phyloP scores from a whole-genome alignment of 176 grass and related monocot genomes.

The Miscanthus lutarioriparius region DNA sequence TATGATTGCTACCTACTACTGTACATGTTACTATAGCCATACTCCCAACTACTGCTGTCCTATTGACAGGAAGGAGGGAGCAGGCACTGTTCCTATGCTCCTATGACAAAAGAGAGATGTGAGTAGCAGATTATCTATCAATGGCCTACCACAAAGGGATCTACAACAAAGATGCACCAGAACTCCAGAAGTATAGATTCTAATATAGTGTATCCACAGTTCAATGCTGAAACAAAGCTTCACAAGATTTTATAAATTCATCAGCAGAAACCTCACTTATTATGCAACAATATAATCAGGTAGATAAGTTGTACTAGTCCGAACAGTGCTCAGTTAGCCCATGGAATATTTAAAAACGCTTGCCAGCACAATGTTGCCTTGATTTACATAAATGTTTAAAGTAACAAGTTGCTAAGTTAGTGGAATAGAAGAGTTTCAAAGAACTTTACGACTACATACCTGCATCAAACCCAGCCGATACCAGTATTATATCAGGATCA shows the following conservation, averaged over 20 bases:
- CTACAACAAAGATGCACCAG: background rate
- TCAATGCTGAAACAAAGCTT: slow-evolving; percentile 1
- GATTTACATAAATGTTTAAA: slow-evolving; percentile 26
- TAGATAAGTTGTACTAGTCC: slow-evolving; percentile 5
- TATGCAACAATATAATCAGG: slow-evolving; percentile 21
- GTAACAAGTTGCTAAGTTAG: background rate
- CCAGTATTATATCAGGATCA: slow-evolving; percentile 81
- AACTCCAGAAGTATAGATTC: slow-evolving; percentile 17
- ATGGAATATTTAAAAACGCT: slow-evolving; percentile 5
- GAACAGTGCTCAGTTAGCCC: background rate
- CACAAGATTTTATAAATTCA: background rate
- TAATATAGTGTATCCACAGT: slow-evolving; percentile 1
- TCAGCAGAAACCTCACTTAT: slow-evolving; percentile 7
- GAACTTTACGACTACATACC: slow-evolving; percentile 39
- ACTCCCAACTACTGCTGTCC: background rate
- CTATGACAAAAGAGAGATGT: background rate
- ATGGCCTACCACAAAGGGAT: background rate
- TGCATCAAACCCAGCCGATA: slow-evolving; percentile 98
- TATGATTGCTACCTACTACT: background rate
- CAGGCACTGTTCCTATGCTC: background rate
- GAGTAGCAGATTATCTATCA: background rate
- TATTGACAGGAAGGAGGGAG: background rate
- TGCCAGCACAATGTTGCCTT: slow-evolving; percentile 13
- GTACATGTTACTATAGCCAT: background rate
- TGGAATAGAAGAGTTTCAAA: slow-evolving; percentile 3